Evolutionary conservation across 139 green algal species (phyloP), one percentile per base, ranked within the genome.

Genomic region (Coelastrella sp.): DNA sequence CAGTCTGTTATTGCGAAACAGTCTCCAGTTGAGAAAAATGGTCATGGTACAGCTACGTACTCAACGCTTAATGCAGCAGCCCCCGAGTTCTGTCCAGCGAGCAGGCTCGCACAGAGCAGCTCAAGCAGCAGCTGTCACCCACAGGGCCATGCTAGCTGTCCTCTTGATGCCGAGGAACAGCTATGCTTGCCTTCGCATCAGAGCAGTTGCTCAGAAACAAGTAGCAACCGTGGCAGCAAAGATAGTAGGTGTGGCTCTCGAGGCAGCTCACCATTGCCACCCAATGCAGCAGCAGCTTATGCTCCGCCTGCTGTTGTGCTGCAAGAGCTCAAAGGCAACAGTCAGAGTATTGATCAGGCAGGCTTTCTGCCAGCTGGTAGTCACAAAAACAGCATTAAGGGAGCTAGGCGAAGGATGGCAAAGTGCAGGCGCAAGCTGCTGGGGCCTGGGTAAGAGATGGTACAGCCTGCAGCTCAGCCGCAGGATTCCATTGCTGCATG

Each of bases 321-420:
- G 51, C 37, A 57, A 57, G 69, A 85, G 63, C 50, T 75, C 32
- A 34, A 57, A 37, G 62, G 62, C 32, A 57, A 68, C 64, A 78
- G 63, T 50, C 79, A 85, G 50, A 68, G 63, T 60, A 68, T 68
- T 23, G 79, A 57, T 21, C 23, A 68, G 78, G 62, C 83, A 37
- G 75, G 53, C 15, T 23, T 82, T 11, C 53, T 35, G 5, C 35
- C 75, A 37, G 78, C 60, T 17, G n/a, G 30, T 4, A 48, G n/a
- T 40, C 81, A 32, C 11, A 40, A 79, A 40, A 88, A 69, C 81
- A 80, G 67, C 73, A 75, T 92, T n/a, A 93, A 90, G 75, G 88
- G 88, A 60, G 84, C 91, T 68, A 83, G 88, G 64, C 84, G 86
- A 34, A 53, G 88, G 3, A 81, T 74, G 23, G 87, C 79, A 45